These are phyloP conservation scores for Fusarium xyrophilum DNA, from an alignment of 2,329 filamentous ascomycete species.

Conservation along the genomic window DNA sequence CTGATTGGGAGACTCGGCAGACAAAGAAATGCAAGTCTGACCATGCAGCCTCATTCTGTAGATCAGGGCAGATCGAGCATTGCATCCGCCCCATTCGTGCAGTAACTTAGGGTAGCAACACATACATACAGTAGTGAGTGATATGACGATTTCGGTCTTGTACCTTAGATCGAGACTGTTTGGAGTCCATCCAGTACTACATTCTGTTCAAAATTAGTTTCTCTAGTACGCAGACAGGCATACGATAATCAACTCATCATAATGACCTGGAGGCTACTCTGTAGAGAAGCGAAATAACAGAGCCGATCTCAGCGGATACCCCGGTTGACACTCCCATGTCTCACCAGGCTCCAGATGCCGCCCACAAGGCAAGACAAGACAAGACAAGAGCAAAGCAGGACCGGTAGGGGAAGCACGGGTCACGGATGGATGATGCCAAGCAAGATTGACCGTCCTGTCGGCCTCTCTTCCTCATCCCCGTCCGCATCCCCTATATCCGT, in stretches of 20 bases:
- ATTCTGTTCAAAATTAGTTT: not conserved
- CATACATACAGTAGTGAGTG: slow-evolving; percentile 3
- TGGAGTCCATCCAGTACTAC: not conserved
- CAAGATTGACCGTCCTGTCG: slow-evolving; percentile 2
- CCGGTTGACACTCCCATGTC: slow-evolving; percentile 44
- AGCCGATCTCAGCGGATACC: slow-evolving; percentile 34
- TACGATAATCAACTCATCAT: not conserved
- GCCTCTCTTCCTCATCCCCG: slow-evolving; percentile 12
- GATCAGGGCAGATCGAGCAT: slow-evolving; percentile 28
- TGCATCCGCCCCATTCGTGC: slow-evolving; percentile 20
- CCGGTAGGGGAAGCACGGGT: not conserved
- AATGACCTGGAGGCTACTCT: not conserved
- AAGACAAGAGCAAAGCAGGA: slow-evolving; percentile 9
- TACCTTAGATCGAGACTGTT: not conserved
- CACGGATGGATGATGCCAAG: slow-evolving; percentile 4
- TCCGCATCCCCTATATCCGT: slow-evolving; percentile 7
- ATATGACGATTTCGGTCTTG: not conserved
- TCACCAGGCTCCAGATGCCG: slow-evolving; percentile 35
- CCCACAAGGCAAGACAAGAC: slow-evolving; percentile 37
- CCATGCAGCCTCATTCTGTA: slow-evolving; percentile 25
- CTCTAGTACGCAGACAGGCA: not conserved
- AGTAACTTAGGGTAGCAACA: not conserved
- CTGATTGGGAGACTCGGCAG: slow-evolving; percentile 8
- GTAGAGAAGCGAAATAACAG: slow-evolving; percentile 1
- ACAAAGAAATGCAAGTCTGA: slow-evolving; percentile 21